Base-by-base conservation (phyloP, 352 stramenopile genomes). In the Pythium guiyangense region DNA sequence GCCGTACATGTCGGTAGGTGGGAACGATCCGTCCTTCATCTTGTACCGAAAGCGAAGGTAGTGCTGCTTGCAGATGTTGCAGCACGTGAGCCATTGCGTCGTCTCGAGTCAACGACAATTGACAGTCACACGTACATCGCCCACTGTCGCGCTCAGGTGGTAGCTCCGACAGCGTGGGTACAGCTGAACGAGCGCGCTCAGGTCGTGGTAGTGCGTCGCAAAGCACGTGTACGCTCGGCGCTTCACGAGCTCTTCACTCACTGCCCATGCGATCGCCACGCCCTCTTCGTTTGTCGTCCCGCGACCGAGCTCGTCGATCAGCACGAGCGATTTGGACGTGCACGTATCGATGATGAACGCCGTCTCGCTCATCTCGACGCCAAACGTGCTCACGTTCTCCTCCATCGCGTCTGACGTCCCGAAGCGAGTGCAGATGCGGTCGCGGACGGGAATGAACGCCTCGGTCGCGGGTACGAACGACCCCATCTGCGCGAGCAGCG, bases 361-460 rank as follows among this genome's bases (percentile, higher is more conserved):
- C 3, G 77, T 88, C 55, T 97, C 90, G 0, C 79, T 86, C 92
- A 97, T 98, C 55, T 98, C 92, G 27, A 96, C 78, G 12, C 74
- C 76, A 60, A 98, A 98, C 4, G 90, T 96, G 52, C 87, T 97
- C 18, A 91, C 69, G 60, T 97, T 98, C 63, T 96, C 88, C 70
- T 98, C 91, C 79, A 98, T 96, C 54, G 97, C 88, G 50, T 98
- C 92, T 2, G 85, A 91, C 8, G 90, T 97, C 11, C 88, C 90
- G 44, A 98, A 94, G 49, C 91, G 74, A 14, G 92, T 96, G 47
- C 95, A 88, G n/a, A 98, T 90, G 2, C 89, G 74, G 62, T 96
- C 83, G 34, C 86, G 70, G 57, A 97, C 67, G 10, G 90, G 85
- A 61, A 98, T 88, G 22, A 64, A 66, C 12, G 88, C 91, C 35